Percentiles rank a stretch among this genome's conserved stretches.
Conservation (phyloP, 2,329 filamentous ascomycete genomes). For the Magnaporthiopsis incrustans region DNA sequence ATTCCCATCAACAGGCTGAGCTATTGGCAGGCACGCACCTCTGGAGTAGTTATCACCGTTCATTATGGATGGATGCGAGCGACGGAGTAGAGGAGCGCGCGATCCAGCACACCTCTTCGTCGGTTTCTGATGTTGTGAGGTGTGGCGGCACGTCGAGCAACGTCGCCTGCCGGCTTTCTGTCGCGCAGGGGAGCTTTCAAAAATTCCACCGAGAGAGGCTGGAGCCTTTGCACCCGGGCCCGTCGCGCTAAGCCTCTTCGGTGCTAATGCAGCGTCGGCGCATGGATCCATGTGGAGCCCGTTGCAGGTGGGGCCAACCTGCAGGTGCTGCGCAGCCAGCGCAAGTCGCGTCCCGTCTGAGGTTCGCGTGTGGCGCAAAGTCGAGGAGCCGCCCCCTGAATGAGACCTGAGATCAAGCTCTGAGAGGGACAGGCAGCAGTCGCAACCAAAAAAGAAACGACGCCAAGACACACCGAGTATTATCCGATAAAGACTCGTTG, state of each 20-base stretch:
- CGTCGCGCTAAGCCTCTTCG: neutral
- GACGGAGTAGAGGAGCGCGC: neutral
- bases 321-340: neutral
- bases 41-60: conserved; percentile 79
- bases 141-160: neutral
- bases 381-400: neutral
- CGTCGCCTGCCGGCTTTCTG: neutral
- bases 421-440: neutral
- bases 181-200: neutral
- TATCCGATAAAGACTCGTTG: neutral
- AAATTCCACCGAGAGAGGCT: neutral
- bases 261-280: neutral
- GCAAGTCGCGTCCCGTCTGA: neutral
- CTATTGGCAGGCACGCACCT: conserved; percentile 43
- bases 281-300: neutral
- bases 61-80: conserved; percentile 41
- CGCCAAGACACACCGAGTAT: neutral
- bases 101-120: neutral
- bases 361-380: neutral
- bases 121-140: neutral
- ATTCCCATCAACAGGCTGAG: conserved; percentile 7
- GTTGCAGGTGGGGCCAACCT: neutral
- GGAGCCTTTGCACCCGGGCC: neutral
- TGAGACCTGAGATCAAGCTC: neutral
- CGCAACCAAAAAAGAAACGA: neutral